Evolutionary conservation across 345 rosid genomes (phyloP), one percentile per base, ranked within the genome.

Genomic region (Laguncularia racemosa): DNA sequence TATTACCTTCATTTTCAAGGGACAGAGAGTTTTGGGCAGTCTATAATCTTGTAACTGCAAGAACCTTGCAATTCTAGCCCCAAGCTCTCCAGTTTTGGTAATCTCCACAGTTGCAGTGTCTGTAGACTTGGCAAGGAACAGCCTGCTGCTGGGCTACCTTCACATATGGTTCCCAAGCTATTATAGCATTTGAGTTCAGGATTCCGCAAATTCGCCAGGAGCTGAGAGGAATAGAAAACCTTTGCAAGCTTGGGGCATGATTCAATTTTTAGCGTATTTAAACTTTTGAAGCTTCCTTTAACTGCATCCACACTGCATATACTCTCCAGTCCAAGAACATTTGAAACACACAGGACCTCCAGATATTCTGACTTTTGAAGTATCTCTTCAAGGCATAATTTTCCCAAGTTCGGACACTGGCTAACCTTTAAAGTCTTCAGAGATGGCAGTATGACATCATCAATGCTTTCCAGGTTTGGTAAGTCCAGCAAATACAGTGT

Each of bases 401-500:
- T 43, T 14, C 52, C 19, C 0, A 62, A 50, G 48, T 20, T 0
- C 0, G n/a, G 46, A 0, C 66, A 62, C 0, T 13, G 12, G 21
- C 53, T 63, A 3, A 63, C 44, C 50, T 55, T 40, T 33, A 49
- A 9, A 20, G 44, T 55, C 50, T 55, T 40, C 33, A 20, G 40
- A 2, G 18, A 15, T 13, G 60, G 66, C 28, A 67, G 40, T 33
- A 1, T 43, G 1, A 4, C 33, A 61, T 46, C 60, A 16, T 79
- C 70, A 40, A 55, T 43, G 9, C 20, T 40, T 5, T 55, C 54
- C 55, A 75, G 58, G 63, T 56, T 66, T 50, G 86, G 80, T 61
- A 81, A 70, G 46, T 76, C 71, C 44, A 68, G 48, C 50, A 79
- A 72, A n/a, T 64, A 53, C 59, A 79, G 46, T 5, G 44, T 33